Evolutionary conservation across 495 filamentous ascomycete species (phyloP), one percentile per base, ranked within the genome.

Genomic region (Letharia lupina): DNA sequence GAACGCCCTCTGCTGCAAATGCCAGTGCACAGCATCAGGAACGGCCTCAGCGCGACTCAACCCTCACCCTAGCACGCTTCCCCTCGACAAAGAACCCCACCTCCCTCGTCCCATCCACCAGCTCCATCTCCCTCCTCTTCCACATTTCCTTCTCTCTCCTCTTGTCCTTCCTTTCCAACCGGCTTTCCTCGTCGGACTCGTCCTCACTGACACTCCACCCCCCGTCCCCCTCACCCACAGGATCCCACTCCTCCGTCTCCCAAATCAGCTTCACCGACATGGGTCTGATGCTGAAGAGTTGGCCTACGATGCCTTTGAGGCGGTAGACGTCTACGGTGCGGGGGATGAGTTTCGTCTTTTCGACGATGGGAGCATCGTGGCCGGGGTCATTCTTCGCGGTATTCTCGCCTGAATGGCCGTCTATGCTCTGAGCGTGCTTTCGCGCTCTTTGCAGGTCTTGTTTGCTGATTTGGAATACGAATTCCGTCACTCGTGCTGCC

Each of bases 231-330:
- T 77, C 71, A n/a, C 71, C 75, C 0, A 89, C 84, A 2, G 90
- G 89, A 77, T 95, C 91, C 84, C 86, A 87, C 73, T 95, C 89
- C 62, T 90, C 87, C 23, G 91, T 93, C 76, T 94, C 89, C 86
- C 86, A 90, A 16, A 91, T 76, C 63, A 98, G 70, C 65, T 81
- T 79, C 59, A 93, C 75, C 47, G 77, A 74, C 70, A 89, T 79
- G 15, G 91, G 88, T 57, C 75, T 71, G 39, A 91, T 70, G 11
- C 78, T 79, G 74, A 95, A 93, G 68, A 88, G 72, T 64, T 83
- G 84, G 9, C 87, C 89, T 0, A 88, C 88, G 20, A 96, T 77
- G 0, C 88, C 89, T 72, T 94, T 89, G 33, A 96, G 80, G 28
- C 83, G 82, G 69, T 95, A 96, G n/a, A 89, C 84, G 68, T 89